Evolutionary conservation across 139 green algal genomes (phyloP).

Genomic region (Chlamydomonas applanata): DNA sequence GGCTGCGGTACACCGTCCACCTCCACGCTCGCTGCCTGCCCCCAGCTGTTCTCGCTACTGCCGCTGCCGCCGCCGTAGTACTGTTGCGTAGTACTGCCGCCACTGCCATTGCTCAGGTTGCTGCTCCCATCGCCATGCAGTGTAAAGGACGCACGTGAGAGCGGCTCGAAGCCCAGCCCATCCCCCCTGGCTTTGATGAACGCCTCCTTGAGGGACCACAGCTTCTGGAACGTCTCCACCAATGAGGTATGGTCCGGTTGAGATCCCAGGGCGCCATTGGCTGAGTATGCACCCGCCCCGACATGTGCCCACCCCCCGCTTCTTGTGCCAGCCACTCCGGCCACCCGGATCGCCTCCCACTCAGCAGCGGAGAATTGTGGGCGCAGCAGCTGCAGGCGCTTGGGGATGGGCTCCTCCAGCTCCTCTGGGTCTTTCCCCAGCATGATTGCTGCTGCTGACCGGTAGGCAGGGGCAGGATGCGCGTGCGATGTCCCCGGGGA

Average conservation of each 20-base stretch:
- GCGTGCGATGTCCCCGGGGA: no score
- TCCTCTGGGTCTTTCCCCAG: background rate
- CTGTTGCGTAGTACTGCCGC: no score
- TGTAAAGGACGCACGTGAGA: slow-evolving; percentile 31
- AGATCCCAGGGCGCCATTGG: background rate
- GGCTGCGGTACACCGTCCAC: slow-evolving; percentile 3
- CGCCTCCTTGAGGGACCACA: slow-evolving; percentile 47
- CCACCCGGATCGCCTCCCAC: no score
- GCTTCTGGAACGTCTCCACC: slow-evolving; percentile 26
- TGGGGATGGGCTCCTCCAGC: background rate
- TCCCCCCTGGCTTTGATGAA: slow-evolving; percentile 46
- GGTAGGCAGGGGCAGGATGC: background rate
- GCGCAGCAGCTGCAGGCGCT: slow-evolving; percentile 4
- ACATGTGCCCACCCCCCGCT: slow-evolving; percentile 5
- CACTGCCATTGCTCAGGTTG: no score
- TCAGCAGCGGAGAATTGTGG: no score
- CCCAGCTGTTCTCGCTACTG: background rate
- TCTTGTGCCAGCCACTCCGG: background rate
- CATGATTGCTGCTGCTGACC: background rate
- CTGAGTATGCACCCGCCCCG: background rate
- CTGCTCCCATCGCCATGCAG: background rate
- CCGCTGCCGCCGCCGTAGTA: background rate
- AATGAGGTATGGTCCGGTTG: slow-evolving; percentile 1
- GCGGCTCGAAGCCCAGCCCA: slow-evolving; percentile 39
- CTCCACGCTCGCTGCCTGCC: background rate